Percentiles rank a stretch among this genome's conserved stretches.
Evolutionary conservation across 176 grass and related monocot species (phyloP).

Genomic region (Musa itinerans): DNA sequence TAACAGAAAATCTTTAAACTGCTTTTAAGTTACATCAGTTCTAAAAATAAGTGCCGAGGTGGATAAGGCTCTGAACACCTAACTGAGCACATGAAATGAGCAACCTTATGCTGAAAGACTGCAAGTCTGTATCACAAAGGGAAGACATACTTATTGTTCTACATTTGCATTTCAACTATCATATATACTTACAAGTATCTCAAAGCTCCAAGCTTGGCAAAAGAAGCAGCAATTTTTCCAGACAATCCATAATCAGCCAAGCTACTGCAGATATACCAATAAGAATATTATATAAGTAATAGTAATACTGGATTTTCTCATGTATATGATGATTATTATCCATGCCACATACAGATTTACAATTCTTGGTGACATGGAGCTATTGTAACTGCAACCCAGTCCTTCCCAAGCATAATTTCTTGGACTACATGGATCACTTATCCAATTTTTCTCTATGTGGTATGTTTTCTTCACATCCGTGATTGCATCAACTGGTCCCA

Average conservation of each 20-base stretch:
- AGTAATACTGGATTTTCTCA: background rate
- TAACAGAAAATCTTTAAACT: too few relatives aligned
- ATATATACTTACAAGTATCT: background rate
- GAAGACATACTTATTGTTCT: background rate
- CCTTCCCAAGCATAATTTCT: background rate
- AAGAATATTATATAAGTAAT: background rate
- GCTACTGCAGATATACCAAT: background rate
- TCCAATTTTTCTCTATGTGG: background rate
- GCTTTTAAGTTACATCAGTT: too few relatives aligned
- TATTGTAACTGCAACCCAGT: background rate
- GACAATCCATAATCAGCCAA: background rate
- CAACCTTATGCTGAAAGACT: background rate
- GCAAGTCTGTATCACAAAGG: background rate
- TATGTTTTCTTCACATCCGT: background rate
- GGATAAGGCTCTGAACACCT: too few relatives aligned
- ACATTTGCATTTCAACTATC: background rate
- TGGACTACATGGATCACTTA: background rate
- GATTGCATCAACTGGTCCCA: background rate
- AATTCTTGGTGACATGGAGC: background rate
- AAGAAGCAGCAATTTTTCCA: background rate
- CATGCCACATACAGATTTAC: background rate
- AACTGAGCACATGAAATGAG: background rate
- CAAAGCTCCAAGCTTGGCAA: background rate
- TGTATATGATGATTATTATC: background rate
- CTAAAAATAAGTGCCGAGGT: too few relatives aligned